Evolutionary conservation across 805 yeast species (phyloP), one percentile per base, ranked within the genome.

Genomic region (Starmerella khaoyaiensis): DNA sequence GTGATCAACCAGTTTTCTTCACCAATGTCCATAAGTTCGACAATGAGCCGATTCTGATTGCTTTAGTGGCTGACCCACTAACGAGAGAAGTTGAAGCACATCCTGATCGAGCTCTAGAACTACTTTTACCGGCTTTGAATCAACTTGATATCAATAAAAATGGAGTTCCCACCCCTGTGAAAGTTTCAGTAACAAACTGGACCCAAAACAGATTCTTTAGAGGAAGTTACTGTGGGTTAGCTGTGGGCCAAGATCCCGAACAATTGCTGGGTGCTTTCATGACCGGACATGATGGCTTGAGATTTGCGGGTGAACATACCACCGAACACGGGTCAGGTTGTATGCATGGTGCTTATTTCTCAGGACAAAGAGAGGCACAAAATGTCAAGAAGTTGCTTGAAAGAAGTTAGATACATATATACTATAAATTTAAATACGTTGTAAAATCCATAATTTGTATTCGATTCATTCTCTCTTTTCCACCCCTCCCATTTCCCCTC

Each of bases 241-340:
- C 59, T 27, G 74, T 78, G 0, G 75, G 73, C 4, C 84, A 80
- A 55, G 83, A 77, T 49, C 81, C 87, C 0, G 57, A 70, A 5
- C 75, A 69, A 36, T 50, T 70, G 17, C 65, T 77, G 0, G 54
- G 74, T 7, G 76, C 74, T 15, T 62, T 79, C 37, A 62, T 67
- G 12, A 67, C 67, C 20, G 79, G 82, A 0, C 58, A 68, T 21
- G 72, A 66, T 10, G 64, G 65, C 11, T 59, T 82, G 3, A 62
- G 93, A 28, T 82, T 83, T 63, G 93, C 94, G 0, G 94, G 94
- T 4, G 94, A 83, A 52, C 93, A 82, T 54, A 78, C 94, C 0
- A 71, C 75, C 20, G 59, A 71, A 48, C 90, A 80, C 48, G 93
- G 90, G 4, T 77, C 82, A 10, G 94, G 94, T 0, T 82, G 93